Evolutionary conservation across 139 green algal genomes (phyloP), one percentile per base, ranked within the genome.

Genomic region (Haematococcus lacustris): DNA sequence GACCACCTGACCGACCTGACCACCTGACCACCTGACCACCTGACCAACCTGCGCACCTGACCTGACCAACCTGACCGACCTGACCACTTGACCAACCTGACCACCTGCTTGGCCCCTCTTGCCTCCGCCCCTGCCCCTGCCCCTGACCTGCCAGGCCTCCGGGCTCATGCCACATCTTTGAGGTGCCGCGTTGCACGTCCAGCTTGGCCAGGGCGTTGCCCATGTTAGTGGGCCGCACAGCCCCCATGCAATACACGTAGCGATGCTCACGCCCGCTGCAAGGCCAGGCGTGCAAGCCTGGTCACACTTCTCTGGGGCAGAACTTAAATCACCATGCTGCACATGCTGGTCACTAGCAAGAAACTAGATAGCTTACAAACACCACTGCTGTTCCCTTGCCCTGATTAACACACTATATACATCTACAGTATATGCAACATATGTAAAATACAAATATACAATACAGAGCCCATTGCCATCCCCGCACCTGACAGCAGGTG

Each of bases 121-220:
- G 9, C 6, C 28, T 13, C 32, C 32, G 57, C 5, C 5, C 17
- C 26, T 65, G 23, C 32, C 57, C 57, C 3, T 2, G 23, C 26
- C 2, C 65, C 77, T 70, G 59, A 82, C 80, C 67, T n/a, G 83
- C 51, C 17, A 83, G 47, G 17, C 17, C 59, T 26, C 90, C 89
- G 1, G 83, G 63, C 71, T 88, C 73, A 53, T 89, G 79, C 86
- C 86, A 95, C 38, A 88, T 71, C 61, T 69, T 67, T 35, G 60
- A 68, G 21, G 51, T 71, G 0, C 78, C 76, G 2, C 59, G 25
- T 60, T 83, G 25, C 43, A 88, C 59, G 71, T 95, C 86, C 59
- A 90, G 77, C 66, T 92, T 90, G 43, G 66, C 79, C 39, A 95
- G 71, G 0, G 85, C 81, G 69, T 96, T 96, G 71, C 75, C 82